Conservation (phyloP, 2,329 filamentous ascomycete species). For the Tolypocladium ophioglossoides region DNA sequence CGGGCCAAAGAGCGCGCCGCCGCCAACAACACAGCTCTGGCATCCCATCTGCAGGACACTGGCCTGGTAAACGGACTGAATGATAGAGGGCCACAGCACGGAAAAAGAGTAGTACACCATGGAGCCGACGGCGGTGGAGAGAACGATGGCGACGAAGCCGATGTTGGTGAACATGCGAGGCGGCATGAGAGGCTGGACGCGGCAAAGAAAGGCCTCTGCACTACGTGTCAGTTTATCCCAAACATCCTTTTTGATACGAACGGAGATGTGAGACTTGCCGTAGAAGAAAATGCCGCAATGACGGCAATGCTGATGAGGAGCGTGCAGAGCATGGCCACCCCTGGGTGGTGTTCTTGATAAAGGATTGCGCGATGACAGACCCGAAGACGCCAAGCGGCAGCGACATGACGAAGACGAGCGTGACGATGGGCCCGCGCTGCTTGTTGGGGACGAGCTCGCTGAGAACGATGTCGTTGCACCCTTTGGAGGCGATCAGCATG, state of each 20-base stretch:
- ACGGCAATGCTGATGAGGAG: neutral
- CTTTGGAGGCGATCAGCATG: neutral
- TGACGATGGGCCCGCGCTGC: neutral
- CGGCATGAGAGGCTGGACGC: neutral
- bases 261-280: neutral
- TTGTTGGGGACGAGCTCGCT: neutral
- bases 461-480: neutral
- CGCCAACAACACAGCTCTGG: neutral
- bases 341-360: neutral
- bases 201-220: neutral
- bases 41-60: neutral
- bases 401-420: neutral
- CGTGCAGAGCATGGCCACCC: neutral
- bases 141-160: neutral
- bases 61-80: neutral
- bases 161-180: neutral
- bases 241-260: neutral
- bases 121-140: neutral
- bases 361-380: neutral
- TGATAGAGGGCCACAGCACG: neutral
- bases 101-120: neutral
- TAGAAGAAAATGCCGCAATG: neutral
- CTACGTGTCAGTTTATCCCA: neutral
- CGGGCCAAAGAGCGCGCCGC: neutral
- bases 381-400: neutral